Conservation (phyloP, 192 early-diverging fungal genomes). For the Entomortierella parvispora region DNA sequence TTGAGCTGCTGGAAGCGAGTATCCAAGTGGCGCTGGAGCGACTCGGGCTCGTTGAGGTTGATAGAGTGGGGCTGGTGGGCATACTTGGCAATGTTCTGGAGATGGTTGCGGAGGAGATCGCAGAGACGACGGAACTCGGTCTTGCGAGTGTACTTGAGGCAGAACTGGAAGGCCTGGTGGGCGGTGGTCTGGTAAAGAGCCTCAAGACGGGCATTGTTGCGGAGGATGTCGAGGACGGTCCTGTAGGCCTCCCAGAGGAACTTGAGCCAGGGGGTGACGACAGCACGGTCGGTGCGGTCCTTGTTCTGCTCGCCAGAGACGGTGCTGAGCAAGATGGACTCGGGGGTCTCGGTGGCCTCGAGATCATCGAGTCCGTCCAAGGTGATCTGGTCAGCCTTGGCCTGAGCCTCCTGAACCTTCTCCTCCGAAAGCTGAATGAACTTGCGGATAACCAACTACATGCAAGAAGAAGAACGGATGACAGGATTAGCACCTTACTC, state of each 20-base stretch:
- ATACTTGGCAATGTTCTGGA: slow-evolving; percentile 91
- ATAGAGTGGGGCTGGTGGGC: slow-evolving; percentile 92
- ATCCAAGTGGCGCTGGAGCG: slow-evolving; percentile 96
- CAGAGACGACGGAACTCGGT: slow-evolving; percentile 99
- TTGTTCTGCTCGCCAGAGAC: slow-evolving; percentile 94
- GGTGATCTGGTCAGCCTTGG: slow-evolving; percentile 88
- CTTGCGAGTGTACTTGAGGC: slow-evolving; percentile 93
- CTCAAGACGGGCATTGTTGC: slow-evolving; percentile 97
- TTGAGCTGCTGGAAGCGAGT: slow-evolving; percentile 96
- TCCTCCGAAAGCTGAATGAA: slow-evolving; percentile 90
- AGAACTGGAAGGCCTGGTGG: slow-evolving; percentile 96
- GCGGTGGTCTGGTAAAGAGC: slow-evolving; percentile 91
- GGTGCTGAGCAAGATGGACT: slow-evolving; percentile 95
- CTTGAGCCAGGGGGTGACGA: slow-evolving; percentile 98
- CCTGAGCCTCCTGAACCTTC: slow-evolving; percentile 91
- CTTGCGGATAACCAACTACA: slow-evolving; percentile 80
- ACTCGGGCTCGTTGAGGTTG: slow-evolving; percentile 96
- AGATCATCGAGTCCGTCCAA: slow-evolving; percentile 91
- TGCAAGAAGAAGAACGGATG: background rate
- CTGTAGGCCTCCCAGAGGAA: slow-evolving; percentile 99
- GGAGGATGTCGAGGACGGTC: slow-evolving; percentile 94
- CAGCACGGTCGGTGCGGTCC: slow-evolving; percentile 96
- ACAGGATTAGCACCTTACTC: too few species aligned
- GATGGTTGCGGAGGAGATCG: slow-evolving; percentile 95
- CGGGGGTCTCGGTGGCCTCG: slow-evolving; percentile 96